These are phyloP conservation scores for Paecilomyces sp. DNA, from an alignment of 2,329 filamentous ascomycete genomes.

Conservation along the genomic window DNA sequence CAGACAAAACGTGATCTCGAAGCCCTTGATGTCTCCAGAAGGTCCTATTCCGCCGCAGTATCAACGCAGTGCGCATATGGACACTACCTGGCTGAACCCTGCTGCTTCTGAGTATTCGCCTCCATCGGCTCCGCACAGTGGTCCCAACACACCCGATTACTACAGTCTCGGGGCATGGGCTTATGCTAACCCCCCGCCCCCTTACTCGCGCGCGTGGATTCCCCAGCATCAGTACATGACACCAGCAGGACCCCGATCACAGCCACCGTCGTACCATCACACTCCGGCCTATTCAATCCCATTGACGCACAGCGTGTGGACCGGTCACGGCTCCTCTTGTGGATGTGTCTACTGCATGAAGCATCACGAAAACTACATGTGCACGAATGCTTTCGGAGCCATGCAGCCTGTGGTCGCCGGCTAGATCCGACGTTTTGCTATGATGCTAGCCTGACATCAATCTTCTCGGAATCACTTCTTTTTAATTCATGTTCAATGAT, in stretches of 20 bases:
- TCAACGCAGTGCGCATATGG: constrained; percentile 39
- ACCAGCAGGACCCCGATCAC: constrained; percentile 32
- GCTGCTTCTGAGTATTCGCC: constrained; percentile 44
- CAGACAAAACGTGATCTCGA: constrained; percentile 43
- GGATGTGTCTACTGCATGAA: constrained; percentile 42
- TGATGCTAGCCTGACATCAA: not conserved
- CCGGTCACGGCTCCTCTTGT: constrained; percentile 40
- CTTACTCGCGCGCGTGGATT: constrained; percentile 34
- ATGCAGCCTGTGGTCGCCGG: constrained; percentile 41
- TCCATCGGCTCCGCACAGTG: constrained; percentile 43
- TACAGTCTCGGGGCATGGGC: constrained; percentile 37
- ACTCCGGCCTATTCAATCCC: constrained; percentile 41
- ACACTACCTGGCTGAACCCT: constrained; percentile 46
- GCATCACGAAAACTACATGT: constrained; percentile 44
- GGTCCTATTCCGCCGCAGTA: constrained; percentile 44
- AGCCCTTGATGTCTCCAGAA: constrained; percentile 42
- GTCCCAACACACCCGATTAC: constrained; percentile 42
- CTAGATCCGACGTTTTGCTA: constrained; percentile 12
- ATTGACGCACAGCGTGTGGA: constrained; percentile 42
- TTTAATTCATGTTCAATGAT: not conserved
- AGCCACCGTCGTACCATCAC: constrained; percentile 41
- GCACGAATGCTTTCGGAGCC: constrained; percentile 32
- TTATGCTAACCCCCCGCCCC: constrained; percentile 34
- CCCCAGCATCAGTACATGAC: constrained; percentile 28
- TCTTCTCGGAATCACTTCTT: not conserved